Evolutionary conservation across 2,329 filamentous ascomycete species (phyloP).

Genomic region (Ophiostoma novo-ulmi): DNA sequence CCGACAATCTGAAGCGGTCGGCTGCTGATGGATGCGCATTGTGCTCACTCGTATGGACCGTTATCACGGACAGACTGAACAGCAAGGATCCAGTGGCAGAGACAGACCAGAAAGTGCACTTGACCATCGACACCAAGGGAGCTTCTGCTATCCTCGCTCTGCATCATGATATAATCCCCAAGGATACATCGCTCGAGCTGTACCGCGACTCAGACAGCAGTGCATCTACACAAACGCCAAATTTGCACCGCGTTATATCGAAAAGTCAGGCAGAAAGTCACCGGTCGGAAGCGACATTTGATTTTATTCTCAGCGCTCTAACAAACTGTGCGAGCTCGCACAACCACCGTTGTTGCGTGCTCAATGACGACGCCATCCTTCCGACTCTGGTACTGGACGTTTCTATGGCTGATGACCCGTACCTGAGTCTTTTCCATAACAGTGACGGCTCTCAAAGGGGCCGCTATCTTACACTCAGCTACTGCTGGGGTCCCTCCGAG

Average conservation of each 20-base stretch:
- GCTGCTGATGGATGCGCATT: not conserved
- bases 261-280: not conserved
- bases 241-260: not conserved
- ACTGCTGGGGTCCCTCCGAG: conserved; percentile 17
- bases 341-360: not conserved
- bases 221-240: not conserved
- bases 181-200: not conserved
- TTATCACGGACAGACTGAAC: not conserved
- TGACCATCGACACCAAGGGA: not conserved
- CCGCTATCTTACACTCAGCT: conserved; percentile 19
- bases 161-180: not conserved
- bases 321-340: not conserved
- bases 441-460: not conserved
- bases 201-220: not conserved
- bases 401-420: not conserved
- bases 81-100: not conserved
- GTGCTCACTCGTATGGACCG: not conserved
- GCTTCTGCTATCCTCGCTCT: not conserved
- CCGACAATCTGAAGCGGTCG: not conserved
- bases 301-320: not conserved
- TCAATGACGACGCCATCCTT: not conserved
- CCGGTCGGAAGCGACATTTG: not conserved
- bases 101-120: not conserved
- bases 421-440: not conserved
- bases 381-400: conserved; percentile 2